phyloP scores from a whole-genome alignment of 2,329 filamentous ascomycete genomes.

The Lizonia empirigonia region DNA sequence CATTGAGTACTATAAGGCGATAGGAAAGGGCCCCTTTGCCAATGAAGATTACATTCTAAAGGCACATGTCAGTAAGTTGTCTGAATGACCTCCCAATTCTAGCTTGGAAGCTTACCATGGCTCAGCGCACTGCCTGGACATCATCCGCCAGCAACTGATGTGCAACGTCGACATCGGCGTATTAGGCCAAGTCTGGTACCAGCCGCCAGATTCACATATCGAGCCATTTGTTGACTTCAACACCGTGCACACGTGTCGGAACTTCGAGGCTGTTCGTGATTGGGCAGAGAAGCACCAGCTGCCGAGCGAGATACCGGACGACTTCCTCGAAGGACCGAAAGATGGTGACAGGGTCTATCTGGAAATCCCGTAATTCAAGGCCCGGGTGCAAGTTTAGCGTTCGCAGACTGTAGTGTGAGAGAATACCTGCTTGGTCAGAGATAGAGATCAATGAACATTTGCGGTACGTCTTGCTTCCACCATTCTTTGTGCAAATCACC shows the following conservation, averaged over 20 bases:
- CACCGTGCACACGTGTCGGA: constrained; percentile 63
- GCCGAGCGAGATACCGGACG: constrained; percentile 44
- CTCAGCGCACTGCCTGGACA: constrained; percentile 64
- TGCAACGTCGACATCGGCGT: constrained; percentile 66
- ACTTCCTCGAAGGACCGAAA: constrained; percentile 51
- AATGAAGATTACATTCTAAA: constrained; percentile 61
- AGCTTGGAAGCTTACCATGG: background rate
- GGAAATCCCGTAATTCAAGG: constrained; percentile 29
- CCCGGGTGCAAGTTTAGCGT: background rate
- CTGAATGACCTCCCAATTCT: background rate
- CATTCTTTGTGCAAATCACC: constrained; percentile 1
- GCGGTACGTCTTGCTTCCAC: constrained; percentile 16
- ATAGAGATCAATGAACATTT: constrained; percentile 14
- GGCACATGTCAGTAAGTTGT: constrained; percentile 62
- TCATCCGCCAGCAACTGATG: constrained; percentile 67
- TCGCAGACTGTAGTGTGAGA: constrained; percentile 3
- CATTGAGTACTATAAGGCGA: constrained; percentile 60
- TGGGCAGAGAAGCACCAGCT: constrained; percentile 63
- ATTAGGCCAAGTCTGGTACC: constrained; percentile 66
- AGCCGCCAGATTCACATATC: constrained; percentile 54
- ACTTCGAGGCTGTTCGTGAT: constrained; percentile 59
- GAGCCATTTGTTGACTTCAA: constrained; percentile 67
- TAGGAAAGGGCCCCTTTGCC: constrained; percentile 59
- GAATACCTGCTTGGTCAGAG: background rate
- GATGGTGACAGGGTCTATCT: constrained; percentile 40